Evolutionary conservation across 2,329 filamentous ascomycete genomes (phyloP), one percentile per base, ranked within the genome.

Genomic region (Aspergillus eucalypticola): DNA sequence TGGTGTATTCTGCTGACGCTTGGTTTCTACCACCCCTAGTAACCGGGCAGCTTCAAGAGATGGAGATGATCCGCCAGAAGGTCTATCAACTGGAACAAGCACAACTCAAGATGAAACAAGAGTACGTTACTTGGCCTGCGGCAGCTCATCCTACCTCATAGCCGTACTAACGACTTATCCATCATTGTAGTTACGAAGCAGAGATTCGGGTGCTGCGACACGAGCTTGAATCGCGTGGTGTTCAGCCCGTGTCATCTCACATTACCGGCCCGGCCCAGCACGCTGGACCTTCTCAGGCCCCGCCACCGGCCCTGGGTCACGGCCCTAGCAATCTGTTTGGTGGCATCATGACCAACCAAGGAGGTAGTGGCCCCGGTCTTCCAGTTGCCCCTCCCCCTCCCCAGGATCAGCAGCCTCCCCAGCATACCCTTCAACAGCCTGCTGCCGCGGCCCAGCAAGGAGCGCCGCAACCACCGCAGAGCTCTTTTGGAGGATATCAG

Each of bases 41-140:
- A 73, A 88, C 91, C 60, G 86, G 88, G 53, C 95, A 99, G 76
- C 89, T 97, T 66, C 89, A 94, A 72, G 95, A 99, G 79, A 95
- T 98, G 85, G 91, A 96, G 75, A 86, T 96, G 72, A 92, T 99
- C 53, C 86, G 93, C 64, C 90, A 93, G 74, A 97, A 96, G 78
- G 91, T 99, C 61, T 97, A 92, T 73, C 87, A 91, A 69, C 87
- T 99, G 76, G 95, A 99, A 77, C 92, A 96, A 75, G 87, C 89
- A 52, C 95, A 98, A 72, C 84, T 94, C 70, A 87, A 86, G 56
- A 87, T 97, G 72, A 98, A 98, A 82, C 85, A 88, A 77, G 96
- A 97, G 94, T 98, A 83, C 75, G 89, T 79, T 58, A 55, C 53
- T 44, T 57, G 27, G 17, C 6, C 38, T 64, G 35, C 52, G 44